Evolutionary conservation across 2,329 filamentous ascomycete genomes (phyloP).

Genomic region (Zalaria obscura): DNA sequence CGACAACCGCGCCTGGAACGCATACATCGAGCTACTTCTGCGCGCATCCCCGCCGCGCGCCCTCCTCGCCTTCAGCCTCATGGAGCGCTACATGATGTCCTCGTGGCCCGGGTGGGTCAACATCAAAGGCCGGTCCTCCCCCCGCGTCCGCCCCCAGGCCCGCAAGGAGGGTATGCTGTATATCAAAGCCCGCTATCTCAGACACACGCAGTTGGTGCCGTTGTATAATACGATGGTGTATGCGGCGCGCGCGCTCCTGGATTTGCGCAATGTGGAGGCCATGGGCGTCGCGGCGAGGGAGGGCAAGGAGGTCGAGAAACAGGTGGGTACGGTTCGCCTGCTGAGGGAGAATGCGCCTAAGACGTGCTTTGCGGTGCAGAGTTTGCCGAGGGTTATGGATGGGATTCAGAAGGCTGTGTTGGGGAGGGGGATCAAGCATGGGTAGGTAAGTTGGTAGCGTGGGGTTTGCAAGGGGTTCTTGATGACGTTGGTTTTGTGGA

Average conservation of each 20-base stretch:
- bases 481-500: too few species aligned
- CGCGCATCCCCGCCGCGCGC: slow-evolving; percentile 37
- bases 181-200: slow-evolving; percentile 14
- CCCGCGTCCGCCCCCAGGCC: slow-evolving; percentile 9
- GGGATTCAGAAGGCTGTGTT: slow-evolving; percentile 45
- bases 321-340: slow-evolving; percentile 14
- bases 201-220: slow-evolving; percentile 18
- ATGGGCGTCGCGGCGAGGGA: slow-evolving; percentile 11
- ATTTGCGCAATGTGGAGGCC: slow-evolving; percentile 20
- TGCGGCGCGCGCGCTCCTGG: slow-evolving; percentile 22
- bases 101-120: slow-evolving; percentile 60
- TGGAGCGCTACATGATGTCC: slow-evolving; percentile 66
- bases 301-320: slow-evolving; percentile 12
- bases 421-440: background rate
- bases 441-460: too few species aligned
- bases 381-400: slow-evolving; percentile 24
- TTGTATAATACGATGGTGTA: slow-evolving; percentile 29
- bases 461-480: too few species aligned
- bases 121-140: slow-evolving; percentile 6
- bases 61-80: slow-evolving; percentile 55
- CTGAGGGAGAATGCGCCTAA: slow-evolving; percentile 22
- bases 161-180: slow-evolving; percentile 12
- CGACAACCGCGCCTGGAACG: slow-evolving; percentile 69
- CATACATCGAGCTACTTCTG: slow-evolving; percentile 55
- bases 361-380: slow-evolving; percentile 27